Evolutionary conservation across 208 protist species (phyloP).

Genomic region (Strigomonas galati): DNA sequence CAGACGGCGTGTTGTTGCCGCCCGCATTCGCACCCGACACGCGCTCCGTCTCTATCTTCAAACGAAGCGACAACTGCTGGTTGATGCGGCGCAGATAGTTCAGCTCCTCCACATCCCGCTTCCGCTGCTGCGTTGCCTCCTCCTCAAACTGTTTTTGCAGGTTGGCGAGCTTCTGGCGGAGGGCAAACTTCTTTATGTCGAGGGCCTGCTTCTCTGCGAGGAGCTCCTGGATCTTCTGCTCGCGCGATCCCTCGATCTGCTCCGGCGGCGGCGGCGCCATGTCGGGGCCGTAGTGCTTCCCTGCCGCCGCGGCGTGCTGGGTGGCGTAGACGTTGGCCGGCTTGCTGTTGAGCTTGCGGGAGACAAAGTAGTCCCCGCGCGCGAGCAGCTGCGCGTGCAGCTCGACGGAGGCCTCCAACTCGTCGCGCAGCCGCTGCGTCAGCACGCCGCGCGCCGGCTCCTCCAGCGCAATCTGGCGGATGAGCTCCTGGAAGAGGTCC

Average conservation of each 20-base stretch:
- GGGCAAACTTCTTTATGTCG: constrained; percentile 18
- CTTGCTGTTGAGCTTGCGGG: constrained; percentile 23
- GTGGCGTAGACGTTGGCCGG: neutral
- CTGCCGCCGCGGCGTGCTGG: neutral
- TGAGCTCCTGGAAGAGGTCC: constrained; percentile 97
- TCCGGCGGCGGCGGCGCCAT: constrained; percentile 12
- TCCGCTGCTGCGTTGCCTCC: constrained; percentile 43
- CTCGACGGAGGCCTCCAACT: constrained; percentile 66
- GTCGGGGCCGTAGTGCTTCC: too few species aligned
- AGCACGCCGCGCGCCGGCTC: constrained; percentile 97
- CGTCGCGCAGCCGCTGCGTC: constrained; percentile 95
- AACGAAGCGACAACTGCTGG: constrained; percentile 90
- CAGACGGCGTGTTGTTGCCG: neutral
- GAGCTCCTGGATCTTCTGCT: constrained; percentile 26
- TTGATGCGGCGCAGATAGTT: constrained; percentile 94
- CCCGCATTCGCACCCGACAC: constrained; percentile 21
- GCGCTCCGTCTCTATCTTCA: constrained; percentile 84
- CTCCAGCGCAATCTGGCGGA: constrained; percentile 98
- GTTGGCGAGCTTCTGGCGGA: constrained; percentile 27
- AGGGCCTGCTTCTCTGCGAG: constrained; percentile 23
- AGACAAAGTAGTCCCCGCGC: constrained; percentile 86
- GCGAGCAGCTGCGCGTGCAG: constrained; percentile 56
- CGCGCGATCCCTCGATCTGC: constrained; percentile 10
- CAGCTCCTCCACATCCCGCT: constrained; percentile 94
- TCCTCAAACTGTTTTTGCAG: constrained; percentile 28